Conservation (phyloP, 805 yeast species). For the Candida oleophila region DNA sequence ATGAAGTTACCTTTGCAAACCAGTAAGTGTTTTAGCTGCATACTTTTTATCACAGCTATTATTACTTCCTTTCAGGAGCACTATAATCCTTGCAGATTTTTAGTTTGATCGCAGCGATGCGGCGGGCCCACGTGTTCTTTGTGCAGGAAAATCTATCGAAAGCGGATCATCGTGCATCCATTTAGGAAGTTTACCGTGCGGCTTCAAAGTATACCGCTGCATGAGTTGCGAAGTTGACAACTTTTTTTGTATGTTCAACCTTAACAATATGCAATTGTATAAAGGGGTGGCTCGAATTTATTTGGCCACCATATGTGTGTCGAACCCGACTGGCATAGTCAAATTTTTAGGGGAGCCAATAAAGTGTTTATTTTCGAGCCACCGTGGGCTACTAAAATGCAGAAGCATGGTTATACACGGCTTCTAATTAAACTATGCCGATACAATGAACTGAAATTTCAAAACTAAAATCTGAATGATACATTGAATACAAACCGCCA, state of each 20-base stretch:
- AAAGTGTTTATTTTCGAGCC: background rate
- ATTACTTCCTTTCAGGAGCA: too few species aligned
- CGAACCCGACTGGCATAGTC: too few species aligned
- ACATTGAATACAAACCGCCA: too few species aligned
- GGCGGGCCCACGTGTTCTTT: background rate
- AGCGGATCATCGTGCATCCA: background rate
- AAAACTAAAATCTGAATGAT: background rate
- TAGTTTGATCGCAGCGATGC: background rate
- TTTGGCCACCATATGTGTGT: too few species aligned
- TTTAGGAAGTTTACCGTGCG: background rate
- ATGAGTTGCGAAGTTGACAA: slow-evolving; percentile 1
- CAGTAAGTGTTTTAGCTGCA: too few species aligned
- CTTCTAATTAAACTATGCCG: background rate
- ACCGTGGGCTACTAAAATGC: background rate
- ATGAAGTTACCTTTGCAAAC: too few species aligned
- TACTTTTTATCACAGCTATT: too few species aligned
- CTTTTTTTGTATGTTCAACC: background rate
- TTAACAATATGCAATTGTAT: too few species aligned
- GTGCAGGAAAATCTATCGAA: background rate
- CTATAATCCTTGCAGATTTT: too few species aligned
- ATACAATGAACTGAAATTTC: background rate
- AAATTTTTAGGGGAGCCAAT: too few species aligned
- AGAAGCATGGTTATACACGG: background rate
- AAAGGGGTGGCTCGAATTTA: background rate
- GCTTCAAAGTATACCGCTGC: background rate